Base-by-base conservation (phyloP, 73 alveolate species). In the Loxodes magnus region DNA sequence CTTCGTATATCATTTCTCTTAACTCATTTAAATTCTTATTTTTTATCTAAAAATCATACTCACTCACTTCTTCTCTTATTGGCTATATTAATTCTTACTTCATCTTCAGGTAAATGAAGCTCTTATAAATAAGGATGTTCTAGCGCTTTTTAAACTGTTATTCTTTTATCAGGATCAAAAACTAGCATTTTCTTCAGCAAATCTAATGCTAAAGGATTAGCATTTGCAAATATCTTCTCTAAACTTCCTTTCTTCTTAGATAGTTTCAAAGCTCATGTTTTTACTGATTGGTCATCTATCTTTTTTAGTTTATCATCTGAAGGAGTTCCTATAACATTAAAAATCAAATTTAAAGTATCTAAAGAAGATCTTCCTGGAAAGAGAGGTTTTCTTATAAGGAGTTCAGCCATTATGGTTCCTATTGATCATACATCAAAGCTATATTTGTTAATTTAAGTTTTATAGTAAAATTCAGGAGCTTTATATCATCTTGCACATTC, bases 401-500 rank as follows among this genome's bases (percentile, higher is more conserved):
- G 43, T 39, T 82, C 94, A 6, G 94, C 94, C 42, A 85, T 61
- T 0, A 85, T 74, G 43, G 94, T 82, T 0, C 97, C 97, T 3
- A 67, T 82, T 33, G 87, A 62, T 94, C 97, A 87, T 5, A 87
- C 70, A 55, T 87, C 97, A 41, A 83, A 74, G 0, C 91, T 87
- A 53, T 82, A 71, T 1, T 81, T 73, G 39, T 87, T 77, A 52
- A 74, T 85, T 24, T 75, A 75, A n/a, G 94, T 80, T 34, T 82
- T 56, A 21, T 87, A 67, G 50, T 87, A 74, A n/a, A 84, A 79
- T 66, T 91, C 98, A 3, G 98, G 98, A 4, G 98, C 98, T 22
- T 97, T 36, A 59, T 91, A 91, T 79, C 94, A 87, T 56, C 98
- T 71, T 26, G 94, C 80, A 22, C 82, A 94, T 31, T 79, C 94